Evolutionary conservation across 1,139 yeast genomes (phyloP), one percentile per base, ranked within the genome.

Genomic region (Insectozyma bohioensis): DNA sequence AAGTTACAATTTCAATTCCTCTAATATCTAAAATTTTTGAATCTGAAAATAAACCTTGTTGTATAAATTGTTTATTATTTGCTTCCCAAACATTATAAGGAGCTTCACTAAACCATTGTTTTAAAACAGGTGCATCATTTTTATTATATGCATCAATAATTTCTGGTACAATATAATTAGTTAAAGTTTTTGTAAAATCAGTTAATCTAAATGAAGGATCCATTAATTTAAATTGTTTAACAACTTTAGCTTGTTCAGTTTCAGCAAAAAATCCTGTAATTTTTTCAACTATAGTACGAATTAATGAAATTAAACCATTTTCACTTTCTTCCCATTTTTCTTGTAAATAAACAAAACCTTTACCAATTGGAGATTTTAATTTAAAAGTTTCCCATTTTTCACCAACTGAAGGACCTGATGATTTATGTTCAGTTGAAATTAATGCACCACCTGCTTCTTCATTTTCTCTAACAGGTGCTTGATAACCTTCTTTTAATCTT

Each of bases 11-110:
- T 49, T 92, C 98, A 26, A 90, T 95, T 28, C 96, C 95, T 63
- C 99, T 80, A 48, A 94, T 86, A 58, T 94, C 99, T 54, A 92
- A 73, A 45, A 94, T 87, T 45, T 80, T 78, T 33, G 97, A 94
- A 49, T 94, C 98, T 12, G 97, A 82, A 52, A 85, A 85, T 35
- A 92, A 70, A 7, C 95, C 95, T 60, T 90, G 95, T 52, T 90
- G 95, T 51, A 84, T 78, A 58, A 88, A 82, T 54, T 86, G 95
- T 62, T 94, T 94, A 56, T 92, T 88, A 58, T 85, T 87, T 24
- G 97, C 95, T 47, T 85, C 79, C 79, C 95, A 88, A 35, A 94
- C 95, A 56, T 92, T 90, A 66, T 69, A 88, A 23, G 98, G 97
- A 20, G 97, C 97, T 63, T 94, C 98, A 34, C 95, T 84, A 41